Base-by-base conservation (phyloP, 345 rosid species). In the Hevea brasiliensis region DNA sequence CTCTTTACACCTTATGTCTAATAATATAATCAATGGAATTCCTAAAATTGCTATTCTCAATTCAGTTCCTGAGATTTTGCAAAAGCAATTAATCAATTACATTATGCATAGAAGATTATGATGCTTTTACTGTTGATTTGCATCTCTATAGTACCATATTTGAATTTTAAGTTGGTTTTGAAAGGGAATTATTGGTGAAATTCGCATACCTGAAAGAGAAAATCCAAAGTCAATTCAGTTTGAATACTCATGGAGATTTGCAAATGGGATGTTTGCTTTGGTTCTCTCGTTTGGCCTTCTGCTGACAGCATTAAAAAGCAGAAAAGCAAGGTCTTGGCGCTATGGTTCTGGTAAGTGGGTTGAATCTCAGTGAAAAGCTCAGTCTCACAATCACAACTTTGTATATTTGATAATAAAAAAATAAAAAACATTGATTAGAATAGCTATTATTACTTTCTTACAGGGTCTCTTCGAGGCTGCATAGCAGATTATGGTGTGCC, bases 261-360 rank as follows among this genome's bases (percentile, higher is more conserved):
- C 81, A 32, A 78, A 78, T 72, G 81, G 81, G 48, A 53, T 78
- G 81, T 73, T 78, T 72, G 74, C 72, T 24, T 13, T 78, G 29
- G 76, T 78, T 32, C 76, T 78, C 17, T 72, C 81, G 48, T 78
- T 78, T 68, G 77, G 81, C 23, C 74, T 78, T 67, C 74, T 78
- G 48, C 24, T 66, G n/a, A 73, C 77, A 29, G 74, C 73, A 47
- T 42, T 78, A 26, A 73, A 44, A 63, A 78, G 81, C 72, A 68
- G 81, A 62, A 78, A 72, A 41, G 81, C 81, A 61, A 78, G 81
- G 47, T 72, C 77, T 47, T 78, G 81, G 81, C 55, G 81, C 20
- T 78, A 78, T 73, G 81, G 81, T 60, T 72, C 81, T 51, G 81
- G 81, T 72, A n/a, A 37, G 69, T 67, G 24, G 17, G 44, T 51